Evolutionary conservation across 2,329 filamentous ascomycete genomes (phyloP), one percentile per base, ranked within the genome.

Genomic region (Stachybotrys chlorohalonatus): DNA sequence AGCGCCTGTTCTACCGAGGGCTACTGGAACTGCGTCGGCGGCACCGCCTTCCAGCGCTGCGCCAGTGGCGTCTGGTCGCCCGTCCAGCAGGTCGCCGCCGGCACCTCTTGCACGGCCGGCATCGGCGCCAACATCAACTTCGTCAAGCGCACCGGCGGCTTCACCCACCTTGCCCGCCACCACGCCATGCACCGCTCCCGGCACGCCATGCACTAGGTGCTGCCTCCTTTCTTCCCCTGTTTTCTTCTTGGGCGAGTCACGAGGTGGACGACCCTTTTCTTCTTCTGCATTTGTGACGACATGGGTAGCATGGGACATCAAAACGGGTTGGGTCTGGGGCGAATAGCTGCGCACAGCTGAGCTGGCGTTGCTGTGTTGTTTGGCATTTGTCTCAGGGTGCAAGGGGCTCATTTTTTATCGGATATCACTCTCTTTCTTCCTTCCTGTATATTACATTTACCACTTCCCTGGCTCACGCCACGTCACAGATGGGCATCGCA

Each of bases 1-100:
- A 64, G 73, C 16, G 67, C 75, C 0, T 83, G 80, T 66, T 60
- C 71, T 7, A 50, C 59, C 1, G 78, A 81, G 49, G 80, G 80
- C 1, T 63, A 65, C 11, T 83, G 76, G 75, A 81, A 81, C 70
- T 83, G 80, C 58, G 68, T 82, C 7, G 68, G 64, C 0, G 77
- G 78, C 13, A 68, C 63, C 1, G 72, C 73, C 0, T 83, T 74
- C 74, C 79, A 83, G 65, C 78, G 78, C 51, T 83, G 80, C 55
- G 80, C 73, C 7, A 75, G 73, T 2, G 79, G 80, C 8, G 45
- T 59, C 0, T 83, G 80, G 80, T 78, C 78, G 2, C 61, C 67
- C 0, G 54, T 66, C 2, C 71, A 73, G 56, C 47, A 58, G 0
- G 60, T 83, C 11, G 73, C 80, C 0, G 61, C 65, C 0, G 80